phyloP scores from a whole-genome alignment of 2,329 filamentous ascomycete species.

The Teratosphaeria destructans region DNA sequence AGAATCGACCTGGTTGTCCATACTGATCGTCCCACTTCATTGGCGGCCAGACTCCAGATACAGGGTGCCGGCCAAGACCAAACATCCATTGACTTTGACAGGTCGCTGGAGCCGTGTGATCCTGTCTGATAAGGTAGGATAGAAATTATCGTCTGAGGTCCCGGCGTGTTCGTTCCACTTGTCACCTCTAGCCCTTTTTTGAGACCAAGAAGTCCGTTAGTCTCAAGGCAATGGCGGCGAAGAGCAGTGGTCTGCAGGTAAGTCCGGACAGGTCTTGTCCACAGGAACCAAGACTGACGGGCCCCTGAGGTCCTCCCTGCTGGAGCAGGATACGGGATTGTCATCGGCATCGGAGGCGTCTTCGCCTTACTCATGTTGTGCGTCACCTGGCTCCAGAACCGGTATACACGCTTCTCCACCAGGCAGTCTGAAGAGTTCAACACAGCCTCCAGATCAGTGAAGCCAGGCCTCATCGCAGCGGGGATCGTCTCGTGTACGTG shows the following conservation, averaged over 20 bases:
- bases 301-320: slow-evolving; percentile 6
- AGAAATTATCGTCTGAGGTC: not conserved
- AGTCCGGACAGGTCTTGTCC: not conserved
- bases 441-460: slow-evolving; percentile 75
- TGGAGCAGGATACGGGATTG: slow-evolving; percentile 43
- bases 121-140: not conserved
- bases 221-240: not conserved
- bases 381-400: slow-evolving; percentile 24
- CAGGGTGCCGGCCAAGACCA: not conserved
- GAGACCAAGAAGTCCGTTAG: not conserved
- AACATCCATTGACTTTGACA: not conserved
- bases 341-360: slow-evolving; percentile 60
- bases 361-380: slow-evolving; percentile 45
- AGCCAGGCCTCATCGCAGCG: slow-evolving; percentile 74
- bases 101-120: not conserved
- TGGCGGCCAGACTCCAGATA: not conserved
- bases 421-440: slow-evolving; percentile 64
- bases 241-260: not conserved
- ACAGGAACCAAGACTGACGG: not conserved
- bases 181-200: not conserved
- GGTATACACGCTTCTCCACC: slow-evolving; percentile 31
- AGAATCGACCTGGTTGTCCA: not conserved
- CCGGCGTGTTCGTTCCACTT: not conserved
- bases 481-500: slow-evolving; percentile 57
- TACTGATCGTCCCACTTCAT: not conserved